These are phyloP conservation scores for Mantamonas sphyraenae DNA, from an alignment of 78 protist genomes.

Conservation along the genomic window DNA sequence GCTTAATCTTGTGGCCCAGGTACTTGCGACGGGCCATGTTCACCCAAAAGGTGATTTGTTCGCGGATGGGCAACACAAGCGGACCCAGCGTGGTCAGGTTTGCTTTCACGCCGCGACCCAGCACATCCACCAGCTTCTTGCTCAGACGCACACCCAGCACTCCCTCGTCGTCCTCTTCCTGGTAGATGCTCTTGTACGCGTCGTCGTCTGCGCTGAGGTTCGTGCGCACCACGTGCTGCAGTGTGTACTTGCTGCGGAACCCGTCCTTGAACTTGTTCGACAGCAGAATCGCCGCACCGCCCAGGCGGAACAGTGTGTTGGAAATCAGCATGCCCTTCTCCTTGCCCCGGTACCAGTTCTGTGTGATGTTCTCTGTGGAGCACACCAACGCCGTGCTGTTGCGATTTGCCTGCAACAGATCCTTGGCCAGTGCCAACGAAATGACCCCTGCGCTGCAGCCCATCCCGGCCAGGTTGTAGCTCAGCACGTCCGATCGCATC, in stretches of 20 bases:
- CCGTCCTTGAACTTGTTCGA: constrained; percentile 39
- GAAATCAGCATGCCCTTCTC: constrained; percentile 60
- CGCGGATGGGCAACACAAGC: constrained; percentile 62
- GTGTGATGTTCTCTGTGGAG: constrained; percentile 80
- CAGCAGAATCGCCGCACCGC: constrained; percentile 84
- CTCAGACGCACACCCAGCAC: constrained; percentile 62
- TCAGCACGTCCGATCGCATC: constrained; percentile 40
- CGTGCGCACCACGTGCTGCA: constrained; percentile 32
- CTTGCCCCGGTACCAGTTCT: constrained; percentile 76
- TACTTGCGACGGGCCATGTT: constrained; percentile 39
- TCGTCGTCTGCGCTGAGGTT: constrained; percentile 47
- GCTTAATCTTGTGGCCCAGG: constrained; percentile 1
- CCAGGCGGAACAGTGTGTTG: constrained; percentile 76
- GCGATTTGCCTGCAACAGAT: constrained; percentile 57
- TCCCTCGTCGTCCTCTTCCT: constrained; percentile 59
- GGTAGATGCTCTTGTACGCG: constrained; percentile 51
- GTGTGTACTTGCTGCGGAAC: constrained; percentile 45
- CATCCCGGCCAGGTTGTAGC: constrained; percentile 79
- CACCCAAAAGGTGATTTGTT: constrained; percentile 54
- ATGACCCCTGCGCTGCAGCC: constrained; percentile 72
- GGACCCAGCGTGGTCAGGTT: constrained; percentile 75
- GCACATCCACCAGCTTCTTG: constrained; percentile 43
- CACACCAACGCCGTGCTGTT: constrained; percentile 48
- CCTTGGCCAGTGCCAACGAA: constrained; percentile 68
- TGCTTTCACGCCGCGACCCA: constrained; percentile 52